Conservation (phyloP, 2,329 filamentous ascomycete species). For the Trichoderma breve region DNA sequence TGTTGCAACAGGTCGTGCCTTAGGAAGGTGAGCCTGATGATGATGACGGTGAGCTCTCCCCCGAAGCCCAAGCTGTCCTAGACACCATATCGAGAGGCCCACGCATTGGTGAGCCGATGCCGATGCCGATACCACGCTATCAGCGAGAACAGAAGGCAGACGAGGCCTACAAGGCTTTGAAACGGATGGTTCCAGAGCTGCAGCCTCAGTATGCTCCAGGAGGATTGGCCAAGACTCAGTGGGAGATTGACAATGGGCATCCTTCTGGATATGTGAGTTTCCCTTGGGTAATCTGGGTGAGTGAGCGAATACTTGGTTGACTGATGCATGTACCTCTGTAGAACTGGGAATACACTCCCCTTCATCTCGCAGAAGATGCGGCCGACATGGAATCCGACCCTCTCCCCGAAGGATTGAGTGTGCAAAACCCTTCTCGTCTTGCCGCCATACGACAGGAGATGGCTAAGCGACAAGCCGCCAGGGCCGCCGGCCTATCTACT, state of each 20-base stretch:
- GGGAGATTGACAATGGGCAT: constrained; percentile 5
- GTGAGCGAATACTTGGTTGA: neutral
- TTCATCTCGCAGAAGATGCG: neutral
- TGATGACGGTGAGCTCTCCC: neutral
- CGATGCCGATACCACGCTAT: neutral
- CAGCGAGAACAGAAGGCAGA: neutral
- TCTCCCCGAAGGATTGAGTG: neutral
- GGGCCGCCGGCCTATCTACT: neutral
- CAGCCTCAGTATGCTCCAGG: neutral
- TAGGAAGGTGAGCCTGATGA: neutral
- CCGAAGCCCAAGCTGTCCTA: neutral
- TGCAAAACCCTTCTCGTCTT: neutral
- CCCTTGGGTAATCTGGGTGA: neutral
- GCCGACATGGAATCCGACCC: neutral
- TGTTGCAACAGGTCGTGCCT: neutral
- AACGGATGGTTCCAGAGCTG: neutral
- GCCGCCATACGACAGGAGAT: neutral
- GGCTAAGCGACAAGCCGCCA: neutral
- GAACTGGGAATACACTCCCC: neutral
- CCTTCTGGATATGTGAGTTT: constrained; percentile 2
- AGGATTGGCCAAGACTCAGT: neutral
- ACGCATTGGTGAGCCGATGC: neutral
- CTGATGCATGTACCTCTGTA: neutral
- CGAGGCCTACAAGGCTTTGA: neutral
- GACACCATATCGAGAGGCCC: neutral